These are phyloP conservation scores for Tubosaeta sp. DNA, from an alignment of 768 basidiomycete genomes.

Conservation along the genomic window DNA sequence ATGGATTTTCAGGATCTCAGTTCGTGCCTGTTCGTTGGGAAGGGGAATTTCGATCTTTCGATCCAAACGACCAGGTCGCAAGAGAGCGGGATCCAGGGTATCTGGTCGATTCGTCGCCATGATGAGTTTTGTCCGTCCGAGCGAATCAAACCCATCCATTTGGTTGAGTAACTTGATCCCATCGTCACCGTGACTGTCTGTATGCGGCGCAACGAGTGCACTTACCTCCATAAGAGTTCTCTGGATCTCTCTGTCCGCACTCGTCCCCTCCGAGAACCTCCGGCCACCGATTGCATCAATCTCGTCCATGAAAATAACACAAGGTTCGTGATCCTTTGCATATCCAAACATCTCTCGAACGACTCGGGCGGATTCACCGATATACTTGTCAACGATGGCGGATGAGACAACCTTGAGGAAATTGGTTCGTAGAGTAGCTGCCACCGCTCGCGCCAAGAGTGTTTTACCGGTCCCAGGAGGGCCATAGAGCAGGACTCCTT, in stretches of 20 bases:
- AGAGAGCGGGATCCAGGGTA: conserved; percentile 92
- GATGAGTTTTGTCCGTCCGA: conserved; percentile 93
- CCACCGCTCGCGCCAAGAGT: conserved; percentile 88
- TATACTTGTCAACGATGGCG: conserved; percentile 97
- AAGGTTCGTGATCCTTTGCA: conserved; percentile 95
- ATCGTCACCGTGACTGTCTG: neutral
- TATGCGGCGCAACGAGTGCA: neutral
- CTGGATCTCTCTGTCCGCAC: conserved; percentile 98
- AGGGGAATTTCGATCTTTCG: conserved; percentile 97
- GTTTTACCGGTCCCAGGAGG: conserved; percentile 98
- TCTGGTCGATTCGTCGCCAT: conserved; percentile 99
- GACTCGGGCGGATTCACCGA: conserved; percentile 94
- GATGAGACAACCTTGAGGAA: conserved; percentile 99
- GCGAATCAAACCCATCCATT: conserved; percentile 99
- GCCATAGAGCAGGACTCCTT: conserved; percentile 93
- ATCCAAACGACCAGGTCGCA: conserved; percentile 94
- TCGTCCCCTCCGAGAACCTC: conserved; percentile 90
- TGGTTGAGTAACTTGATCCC: conserved; percentile 81
- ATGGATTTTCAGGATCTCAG: conserved; percentile 98
- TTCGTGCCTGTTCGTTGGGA: conserved; percentile 93
- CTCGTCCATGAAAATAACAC: conserved; percentile 98
- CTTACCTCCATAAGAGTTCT: conserved; percentile 94
- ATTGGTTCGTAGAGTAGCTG: conserved; percentile 92
- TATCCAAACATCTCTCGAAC: conserved; percentile 99
- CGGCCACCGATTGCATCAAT: conserved; percentile 97